Base-by-base conservation (phyloP, 257 asterid species). In the Marsdenia floribunda region DNA sequence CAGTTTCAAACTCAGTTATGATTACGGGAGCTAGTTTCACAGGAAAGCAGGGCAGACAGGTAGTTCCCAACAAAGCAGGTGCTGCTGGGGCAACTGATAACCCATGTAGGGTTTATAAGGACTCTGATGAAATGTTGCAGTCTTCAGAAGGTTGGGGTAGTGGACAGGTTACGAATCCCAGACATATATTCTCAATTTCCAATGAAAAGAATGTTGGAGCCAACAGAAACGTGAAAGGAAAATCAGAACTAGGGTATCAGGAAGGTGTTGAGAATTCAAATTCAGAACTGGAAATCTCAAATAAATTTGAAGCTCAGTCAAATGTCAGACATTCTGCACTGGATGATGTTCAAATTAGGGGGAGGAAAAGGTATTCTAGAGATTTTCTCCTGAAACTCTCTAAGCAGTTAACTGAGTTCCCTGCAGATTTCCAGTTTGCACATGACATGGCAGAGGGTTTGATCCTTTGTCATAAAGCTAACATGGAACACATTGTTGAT, bases 241-340 rank as follows among this genome's bases (percentile, higher is more conserved):
- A 90, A 80, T 77, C 70, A 35, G 99, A 88, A 85, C 96, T 90
- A 57, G 99, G 90, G 79, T 93, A 94, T 82, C 90, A 96, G 97
- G 96, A 94, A 85, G 97, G 88, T 88, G 96, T 92, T 66, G 97
- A 94, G 73, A 82, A 81, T 59, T 81, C 92, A 82, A 89, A 90
- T 19, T 89, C 96, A 44, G 86, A 86, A 67, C 73, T 88, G 78
- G 89, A 70, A 76, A 74, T 89, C 68, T 76, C 87, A 50, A 84
- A 74, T 57, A 78, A 66, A 47, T 52, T 66, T 57, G 50, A 24
- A 65, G 73, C 78, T 83, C 24, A 81, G 69, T 86, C 75, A 59
- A 84, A 87, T 79, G 83, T 38, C 29, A 7, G 50, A 65, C 1
- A 19, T 65, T 33, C 71, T 7, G 44, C 50, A 38, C 18, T 35